Evolutionary conservation across 2,329 filamentous ascomycete species (phyloP).

Genomic region (Penicillium sp.): DNA sequence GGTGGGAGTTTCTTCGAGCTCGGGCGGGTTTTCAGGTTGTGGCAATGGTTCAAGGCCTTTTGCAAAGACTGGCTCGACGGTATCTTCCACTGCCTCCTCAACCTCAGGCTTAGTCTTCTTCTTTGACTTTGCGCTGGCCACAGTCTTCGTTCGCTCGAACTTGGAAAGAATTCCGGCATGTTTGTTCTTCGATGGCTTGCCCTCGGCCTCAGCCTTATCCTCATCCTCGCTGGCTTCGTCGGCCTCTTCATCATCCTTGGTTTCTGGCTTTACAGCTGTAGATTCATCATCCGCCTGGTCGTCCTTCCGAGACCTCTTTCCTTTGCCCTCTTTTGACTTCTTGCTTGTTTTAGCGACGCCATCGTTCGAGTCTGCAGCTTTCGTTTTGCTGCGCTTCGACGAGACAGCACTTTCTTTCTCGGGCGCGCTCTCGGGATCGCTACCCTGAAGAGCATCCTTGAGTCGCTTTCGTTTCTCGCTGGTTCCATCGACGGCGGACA

Average conservation of each 20-base stretch:
- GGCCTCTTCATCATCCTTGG: slow-evolving; percentile 10
- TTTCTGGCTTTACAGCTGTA: slow-evolving; percentile 32
- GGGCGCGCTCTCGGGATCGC: slow-evolving; percentile 37
- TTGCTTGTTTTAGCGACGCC: slow-evolving; percentile 26
- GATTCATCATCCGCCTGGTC: slow-evolving; percentile 16
- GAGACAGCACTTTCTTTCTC: slow-evolving; percentile 35
- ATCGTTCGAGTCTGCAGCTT: slow-evolving; percentile 29
- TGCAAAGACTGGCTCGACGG: slow-evolving; percentile 38
- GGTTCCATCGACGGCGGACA: slow-evolving; percentile 35
- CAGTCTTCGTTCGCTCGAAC: slow-evolving; percentile 41
- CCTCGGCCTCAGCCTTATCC: slow-evolving; percentile 4
- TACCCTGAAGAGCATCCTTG: slow-evolving; percentile 27
- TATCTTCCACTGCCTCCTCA: slow-evolving; percentile 15
- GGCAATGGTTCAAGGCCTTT: slow-evolving; percentile 77
- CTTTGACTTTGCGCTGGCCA: slow-evolving; percentile 42
- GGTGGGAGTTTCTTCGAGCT: slow-evolving; percentile 63
- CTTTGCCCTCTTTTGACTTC: slow-evolving; percentile 44
- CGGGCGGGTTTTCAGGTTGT: slow-evolving; percentile 65
- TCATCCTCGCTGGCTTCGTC: slow-evolving; percentile 27
- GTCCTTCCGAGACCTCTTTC: slow-evolving; percentile 31
- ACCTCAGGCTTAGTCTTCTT: slow-evolving; percentile 15
- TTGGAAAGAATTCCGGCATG: slow-evolving; percentile 44
- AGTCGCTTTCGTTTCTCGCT: slow-evolving; percentile 31
- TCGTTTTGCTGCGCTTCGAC: slow-evolving; percentile 30
- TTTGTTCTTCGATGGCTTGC: slow-evolving; percentile 33